These are phyloP conservation scores for Fragaria ananassa DNA, from an alignment of 306 rosid species.

Conservation along the genomic window DNA sequence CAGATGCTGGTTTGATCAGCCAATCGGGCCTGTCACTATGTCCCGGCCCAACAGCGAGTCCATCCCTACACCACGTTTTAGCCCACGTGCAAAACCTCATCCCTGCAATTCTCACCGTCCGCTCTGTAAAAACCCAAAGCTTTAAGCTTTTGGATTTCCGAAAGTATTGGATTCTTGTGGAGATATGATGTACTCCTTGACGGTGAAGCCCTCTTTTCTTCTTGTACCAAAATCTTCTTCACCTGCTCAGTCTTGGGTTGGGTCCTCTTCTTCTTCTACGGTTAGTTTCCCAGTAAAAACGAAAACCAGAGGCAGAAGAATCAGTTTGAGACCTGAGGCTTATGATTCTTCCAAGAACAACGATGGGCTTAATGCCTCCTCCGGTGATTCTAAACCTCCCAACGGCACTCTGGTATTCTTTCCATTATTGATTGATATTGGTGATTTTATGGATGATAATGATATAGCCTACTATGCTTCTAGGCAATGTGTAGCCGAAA, in stretches of 20 bases:
- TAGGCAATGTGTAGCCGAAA: background rate
- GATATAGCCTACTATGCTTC: background rate
- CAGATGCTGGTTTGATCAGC: background rate
- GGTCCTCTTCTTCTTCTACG: constrained; percentile 28
- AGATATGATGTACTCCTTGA: constrained; percentile 40
- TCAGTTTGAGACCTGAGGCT: constrained; percentile 35
- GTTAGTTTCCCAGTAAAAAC: constrained; percentile 29
- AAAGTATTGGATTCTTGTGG: background rate
- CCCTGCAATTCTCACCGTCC: background rate
- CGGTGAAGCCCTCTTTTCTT: constrained; percentile 37
- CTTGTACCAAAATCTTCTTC: constrained; percentile 22
- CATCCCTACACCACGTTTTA: background rate
- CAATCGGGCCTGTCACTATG: background rate
- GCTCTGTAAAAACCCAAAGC: background rate
- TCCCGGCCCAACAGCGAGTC: background rate
- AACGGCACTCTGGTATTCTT: constrained; percentile 40
- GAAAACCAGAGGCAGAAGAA: constrained; percentile 20
- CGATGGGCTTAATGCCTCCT: constrained; percentile 22
- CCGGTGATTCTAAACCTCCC: constrained; percentile 46
- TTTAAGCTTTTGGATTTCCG: background rate
- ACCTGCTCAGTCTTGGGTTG: background rate
- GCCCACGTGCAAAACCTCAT: constrained; percentile 10
- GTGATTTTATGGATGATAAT: background rate
- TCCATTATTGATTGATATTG: background rate
- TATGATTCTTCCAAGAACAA: constrained; percentile 40